These are phyloP conservation scores for Sporothrix dimorphospora DNA, from an alignment of 2,329 filamentous ascomycete genomes.

Conservation along the genomic window DNA sequence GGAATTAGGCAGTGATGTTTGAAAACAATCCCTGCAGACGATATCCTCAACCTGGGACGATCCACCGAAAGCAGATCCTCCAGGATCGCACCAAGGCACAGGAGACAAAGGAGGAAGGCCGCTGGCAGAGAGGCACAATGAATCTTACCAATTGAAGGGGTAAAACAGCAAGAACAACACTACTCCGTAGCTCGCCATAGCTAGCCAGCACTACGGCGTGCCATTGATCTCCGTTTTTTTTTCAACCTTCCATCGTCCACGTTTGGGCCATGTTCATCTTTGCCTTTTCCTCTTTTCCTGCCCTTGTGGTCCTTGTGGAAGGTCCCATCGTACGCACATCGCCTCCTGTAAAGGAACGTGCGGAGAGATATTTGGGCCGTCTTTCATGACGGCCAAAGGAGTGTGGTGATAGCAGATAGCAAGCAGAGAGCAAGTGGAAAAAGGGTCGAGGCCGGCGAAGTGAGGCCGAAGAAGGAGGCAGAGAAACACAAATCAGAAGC, in stretches of 20 bases:
- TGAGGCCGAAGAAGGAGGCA: background rate
- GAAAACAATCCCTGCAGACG: too few species aligned
- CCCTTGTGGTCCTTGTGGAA: background rate
- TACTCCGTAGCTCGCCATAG: too few species aligned
- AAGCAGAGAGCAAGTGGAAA: background rate
- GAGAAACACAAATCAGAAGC: background rate
- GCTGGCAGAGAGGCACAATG: too few species aligned
- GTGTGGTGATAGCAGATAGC: background rate
- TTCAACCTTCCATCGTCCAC: background rate
- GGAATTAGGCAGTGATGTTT: background rate
- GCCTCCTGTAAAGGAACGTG: background rate
- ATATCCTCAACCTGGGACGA: background rate
- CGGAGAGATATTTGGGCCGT: background rate
- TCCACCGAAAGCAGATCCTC: background rate
- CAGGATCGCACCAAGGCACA: slow-evolving; percentile 2
- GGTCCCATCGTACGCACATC: background rate
- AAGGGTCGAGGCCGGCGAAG: background rate
- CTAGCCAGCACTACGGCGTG: background rate
- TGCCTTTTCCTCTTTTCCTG: background rate
- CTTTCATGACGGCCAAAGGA: background rate
- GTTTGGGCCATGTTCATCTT: background rate
- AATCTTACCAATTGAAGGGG: background rate
- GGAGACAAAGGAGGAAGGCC: background rate
- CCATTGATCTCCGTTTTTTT: background rate
- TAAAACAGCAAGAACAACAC: background rate